Evolutionary conservation across 306 rosid genomes (phyloP), one percentile per base, ranked within the genome.

Genomic region (Abrus precatorius): DNA sequence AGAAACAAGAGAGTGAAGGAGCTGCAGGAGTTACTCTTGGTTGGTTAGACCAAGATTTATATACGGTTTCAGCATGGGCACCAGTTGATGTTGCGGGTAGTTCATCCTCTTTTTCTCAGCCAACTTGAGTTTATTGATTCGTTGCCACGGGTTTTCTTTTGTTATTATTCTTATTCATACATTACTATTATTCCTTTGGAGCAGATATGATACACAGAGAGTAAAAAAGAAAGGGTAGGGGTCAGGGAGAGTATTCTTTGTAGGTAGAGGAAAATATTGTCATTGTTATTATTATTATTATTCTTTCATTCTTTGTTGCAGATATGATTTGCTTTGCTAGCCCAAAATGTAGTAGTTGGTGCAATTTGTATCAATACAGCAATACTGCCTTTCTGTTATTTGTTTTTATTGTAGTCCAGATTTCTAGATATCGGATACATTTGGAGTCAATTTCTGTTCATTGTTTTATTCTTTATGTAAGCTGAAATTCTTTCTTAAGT

Each of bases 281-380:
- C 56, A 73, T 83, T 30, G 5, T 20, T 20, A 20, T 20, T 20
- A 20, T 20, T 20, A 38, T 57, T 60, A 80, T 84, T 57, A 90
- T 92, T 93, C 95, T 86, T 93, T 93, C 87, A 91, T 93, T 93
- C 93, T 89, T 93, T 85, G 81, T 84, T 85, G 93, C 95, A 92
- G 95, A 89, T 89, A 90, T 78, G 72, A 85, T 69, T 73, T 70
- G 36, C 20, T 69, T 69, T 47, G 48, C 57, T 65, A 74, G 80
- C 67, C 77, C 85, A 73, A 62, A 68, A 57, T 20, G 20, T 20
- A 66, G 83, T 74, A 72, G 82, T 81, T 83, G 65, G 63, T 85
- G 74, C 75, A 76, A 87, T 86, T 86, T 90, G 84, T 86, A 77
- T 74, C 82, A 69, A 82, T 50, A 82, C 72, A 80, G 54, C 80